These are phyloP conservation scores for Chloranthus sessilifolius DNA, from an alignment of 164 flowering plant species.

Conservation along the genomic window DNA sequence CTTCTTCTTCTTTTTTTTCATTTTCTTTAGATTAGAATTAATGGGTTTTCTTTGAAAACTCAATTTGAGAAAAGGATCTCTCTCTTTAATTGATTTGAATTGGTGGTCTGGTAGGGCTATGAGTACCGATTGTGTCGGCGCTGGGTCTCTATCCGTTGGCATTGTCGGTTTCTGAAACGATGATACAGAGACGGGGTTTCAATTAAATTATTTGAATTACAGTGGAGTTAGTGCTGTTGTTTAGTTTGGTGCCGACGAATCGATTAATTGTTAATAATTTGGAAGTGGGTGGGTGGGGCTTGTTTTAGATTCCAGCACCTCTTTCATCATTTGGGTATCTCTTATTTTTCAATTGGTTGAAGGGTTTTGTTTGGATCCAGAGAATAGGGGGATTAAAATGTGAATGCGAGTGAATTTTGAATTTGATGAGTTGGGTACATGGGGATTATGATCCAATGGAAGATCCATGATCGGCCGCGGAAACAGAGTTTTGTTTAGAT, in stretches of 20 bases:
- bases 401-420: constrained; percentile 21
- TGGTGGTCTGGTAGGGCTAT: constrained; percentile 16
- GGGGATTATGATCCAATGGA: too few relatives aligned
- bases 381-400: constrained; percentile 10
- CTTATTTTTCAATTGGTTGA: constrained; percentile 6
- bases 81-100: constrained; percentile 15
- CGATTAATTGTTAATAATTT: too few relatives aligned
- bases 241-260: too few relatives aligned
- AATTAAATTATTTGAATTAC: constrained; percentile 8
- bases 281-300: constrained; percentile 10
- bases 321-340: constrained; percentile 3
- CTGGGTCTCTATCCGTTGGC: constrained; percentile 64
- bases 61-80: neutral
- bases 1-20: neutral
- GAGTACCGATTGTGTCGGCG: constrained; percentile 40
- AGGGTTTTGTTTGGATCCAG: constrained; percentile 3
- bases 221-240: constrained; percentile 14
- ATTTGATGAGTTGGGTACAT: constrained; percentile 8
- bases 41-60: constrained; percentile 1
- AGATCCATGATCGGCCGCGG: too few relatives aligned
- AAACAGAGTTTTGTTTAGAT: too few relatives aligned
- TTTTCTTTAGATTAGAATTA: neutral
- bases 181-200: constrained; percentile 15
- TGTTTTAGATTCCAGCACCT: neutral
- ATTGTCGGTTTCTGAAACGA: constrained; percentile 43